These are phyloP conservation scores for Avena atlantica DNA, from an alignment of 176 grass and related monocot species.

Conservation along the genomic window DNA sequence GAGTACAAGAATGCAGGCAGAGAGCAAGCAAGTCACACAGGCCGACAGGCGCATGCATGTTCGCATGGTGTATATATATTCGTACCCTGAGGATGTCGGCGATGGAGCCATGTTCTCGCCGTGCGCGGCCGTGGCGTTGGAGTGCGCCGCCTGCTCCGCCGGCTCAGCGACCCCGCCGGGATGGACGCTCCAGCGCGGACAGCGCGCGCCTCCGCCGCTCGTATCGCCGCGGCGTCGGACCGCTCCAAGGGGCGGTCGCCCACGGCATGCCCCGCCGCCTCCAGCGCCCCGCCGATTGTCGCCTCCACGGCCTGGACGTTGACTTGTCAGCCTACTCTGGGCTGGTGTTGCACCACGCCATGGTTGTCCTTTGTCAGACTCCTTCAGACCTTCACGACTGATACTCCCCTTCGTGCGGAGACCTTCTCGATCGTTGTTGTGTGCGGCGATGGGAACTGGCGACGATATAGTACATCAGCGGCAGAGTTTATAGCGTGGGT, in stretches of 20 bases:
- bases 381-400: not conserved
- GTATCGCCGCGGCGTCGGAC: constrained; percentile 64
- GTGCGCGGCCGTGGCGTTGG: constrained; percentile 41
- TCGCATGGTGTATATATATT: not conserved
- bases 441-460: not conserved
- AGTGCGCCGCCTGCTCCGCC: constrained; percentile 47
- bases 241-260: not conserved
- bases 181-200: constrained; percentile 17
- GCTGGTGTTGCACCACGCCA: constrained; percentile 34
- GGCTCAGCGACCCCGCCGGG: constrained; percentile 50
- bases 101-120: constrained; percentile 43
- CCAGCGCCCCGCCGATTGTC: not conserved
- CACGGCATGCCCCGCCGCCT: constrained; percentile 11
- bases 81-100: constrained; percentile 65
- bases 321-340: not conserved
- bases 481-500: not conserved
- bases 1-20: not conserved
- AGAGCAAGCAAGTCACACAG: not conserved
- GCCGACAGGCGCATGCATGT: not conserved
- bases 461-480: not conserved
- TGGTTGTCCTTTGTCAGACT: not conserved
- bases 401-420: not conserved
- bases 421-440: constrained; percentile 13
- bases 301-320: not conserved
- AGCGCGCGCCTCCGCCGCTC: constrained; percentile 53